Base-by-base conservation (phyloP, 768 basidiomycete species). In the Tylopilus subfusipes region DNA sequence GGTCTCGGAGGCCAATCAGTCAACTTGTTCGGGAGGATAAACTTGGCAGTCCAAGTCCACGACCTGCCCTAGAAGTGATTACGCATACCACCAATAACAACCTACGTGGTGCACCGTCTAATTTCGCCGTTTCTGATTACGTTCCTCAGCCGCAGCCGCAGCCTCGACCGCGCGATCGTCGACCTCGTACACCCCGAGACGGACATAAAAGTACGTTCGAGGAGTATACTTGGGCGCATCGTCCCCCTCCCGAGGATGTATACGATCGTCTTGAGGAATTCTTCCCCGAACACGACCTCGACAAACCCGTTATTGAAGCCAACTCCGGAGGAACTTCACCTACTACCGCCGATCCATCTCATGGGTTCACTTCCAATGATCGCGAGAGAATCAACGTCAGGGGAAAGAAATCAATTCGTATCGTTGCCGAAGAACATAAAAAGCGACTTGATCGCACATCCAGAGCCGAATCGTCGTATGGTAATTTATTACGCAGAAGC, bases 221-320 rank as follows among this genome's bases (percentile, higher is more conserved):
- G 14, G 86, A 84, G 61, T 78, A 81, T 52, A 87, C 88, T 21
- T 97, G 93, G 94, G 89, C 90, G 34, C 84, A 87, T 56, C 90
- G 94, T 63, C 95, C 95, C 27, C 83, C 86, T 42, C 85, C 94
- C 0, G 97, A 98, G 72, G 89, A 90, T 61, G 88, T 99, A 42
- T 93, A 93, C 67, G 89, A 98, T 40, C 85, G 90, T 52, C 79
- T 99, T 9, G 92, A 98, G 62, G 85, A 88, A 56, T 98, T 92
- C 76, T 99, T 99, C 79, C 95, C 96, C 1, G 86, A 89, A 59
- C 91, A 97, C 66, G 94, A 98, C 65, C 82, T 98, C 45, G 97
- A 98, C 70, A 90, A 93, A 66, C 94, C 95, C 2, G 88, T 98
- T 59, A 90, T 98, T 50, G 96, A 98, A 62, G 84, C 87, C 30